Conservation (phyloP, 140 eudicot species). For the Anethum foeniculum region DNA sequence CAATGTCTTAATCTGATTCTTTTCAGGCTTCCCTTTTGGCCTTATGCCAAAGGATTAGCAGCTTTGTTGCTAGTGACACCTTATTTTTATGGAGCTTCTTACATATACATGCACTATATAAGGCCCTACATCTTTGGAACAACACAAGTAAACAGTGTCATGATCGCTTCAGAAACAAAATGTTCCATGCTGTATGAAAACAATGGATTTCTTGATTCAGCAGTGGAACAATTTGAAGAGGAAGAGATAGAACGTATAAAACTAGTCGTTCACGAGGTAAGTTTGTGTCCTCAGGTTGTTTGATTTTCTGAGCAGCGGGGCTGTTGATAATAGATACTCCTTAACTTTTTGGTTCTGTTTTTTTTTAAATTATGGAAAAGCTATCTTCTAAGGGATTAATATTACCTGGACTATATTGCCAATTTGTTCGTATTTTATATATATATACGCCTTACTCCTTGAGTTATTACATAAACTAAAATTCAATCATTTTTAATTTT, state of each 20-base stretch:
- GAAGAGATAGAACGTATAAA: conserved; percentile 11
- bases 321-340: neutral
- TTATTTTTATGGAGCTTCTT: conserved; percentile 24
- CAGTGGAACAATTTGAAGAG: neutral
- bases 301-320: neutral
- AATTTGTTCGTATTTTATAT: neutral
- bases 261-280: conserved; percentile 18
- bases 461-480: neutral
- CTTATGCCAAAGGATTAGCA: conserved; percentile 24
- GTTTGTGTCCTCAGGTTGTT: neutral
- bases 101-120: conserved; percentile 19
- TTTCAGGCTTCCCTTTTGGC: conserved; percentile 30
- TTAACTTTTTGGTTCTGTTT: neutral
- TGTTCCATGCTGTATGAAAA: conserved; percentile 10
- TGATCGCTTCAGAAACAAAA: conserved; percentile 3
- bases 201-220: conserved; percentile 6
- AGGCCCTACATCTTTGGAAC: conserved; percentile 9
- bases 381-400: neutral
- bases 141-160: neutral
- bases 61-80: conserved; percentile 22
- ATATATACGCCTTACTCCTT: neutral
- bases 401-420: neutral
- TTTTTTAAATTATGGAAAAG: neutral
- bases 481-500: neutral
- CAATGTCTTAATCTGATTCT: neutral